Conservation (phyloP, 164 flowering plant genomes). For the Hamamelis virginiana region DNA sequence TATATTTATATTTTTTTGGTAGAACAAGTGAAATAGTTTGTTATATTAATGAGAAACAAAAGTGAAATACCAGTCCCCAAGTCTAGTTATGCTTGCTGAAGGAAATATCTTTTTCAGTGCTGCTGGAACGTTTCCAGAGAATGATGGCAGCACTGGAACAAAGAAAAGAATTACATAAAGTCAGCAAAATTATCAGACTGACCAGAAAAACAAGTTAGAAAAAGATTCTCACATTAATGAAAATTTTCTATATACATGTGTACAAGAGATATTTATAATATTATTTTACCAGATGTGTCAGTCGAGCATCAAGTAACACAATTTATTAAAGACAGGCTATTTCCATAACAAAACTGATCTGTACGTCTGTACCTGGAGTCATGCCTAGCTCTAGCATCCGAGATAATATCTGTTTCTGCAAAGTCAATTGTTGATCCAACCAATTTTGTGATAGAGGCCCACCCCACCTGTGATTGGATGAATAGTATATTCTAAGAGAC, state of each 20-base stretch:
- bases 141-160: conserved; percentile 82
- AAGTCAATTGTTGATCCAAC: conserved; percentile 75
- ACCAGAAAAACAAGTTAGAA: background rate
- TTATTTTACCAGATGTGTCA: background rate
- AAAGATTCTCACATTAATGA: background rate
- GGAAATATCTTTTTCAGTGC: conserved; percentile 68
- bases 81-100: conserved; percentile 82
- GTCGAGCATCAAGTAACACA: too few species aligned
- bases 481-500: background rate
- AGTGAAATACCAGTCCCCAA: conserved; percentile 77
- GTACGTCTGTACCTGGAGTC: conserved; percentile 99
- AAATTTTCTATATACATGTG: background rate
- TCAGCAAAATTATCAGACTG: background rate
- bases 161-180: conserved; percentile 12
- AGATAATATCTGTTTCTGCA: conserved; percentile 78
- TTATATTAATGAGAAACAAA: background rate
- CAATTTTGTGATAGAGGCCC: conserved; percentile 90
- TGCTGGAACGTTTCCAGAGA: conserved; percentile 96
- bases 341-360: background rate
- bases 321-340: too few species aligned
- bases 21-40: too few species aligned
- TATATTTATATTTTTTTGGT: too few species aligned
- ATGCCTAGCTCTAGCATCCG: conserved; percentile 93
- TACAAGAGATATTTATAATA: background rate
- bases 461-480: conserved; percentile 76